phyloP scores from a whole-genome alignment of 352 stramenopile genomes.

The Globisporangium nodosum region DNA sequence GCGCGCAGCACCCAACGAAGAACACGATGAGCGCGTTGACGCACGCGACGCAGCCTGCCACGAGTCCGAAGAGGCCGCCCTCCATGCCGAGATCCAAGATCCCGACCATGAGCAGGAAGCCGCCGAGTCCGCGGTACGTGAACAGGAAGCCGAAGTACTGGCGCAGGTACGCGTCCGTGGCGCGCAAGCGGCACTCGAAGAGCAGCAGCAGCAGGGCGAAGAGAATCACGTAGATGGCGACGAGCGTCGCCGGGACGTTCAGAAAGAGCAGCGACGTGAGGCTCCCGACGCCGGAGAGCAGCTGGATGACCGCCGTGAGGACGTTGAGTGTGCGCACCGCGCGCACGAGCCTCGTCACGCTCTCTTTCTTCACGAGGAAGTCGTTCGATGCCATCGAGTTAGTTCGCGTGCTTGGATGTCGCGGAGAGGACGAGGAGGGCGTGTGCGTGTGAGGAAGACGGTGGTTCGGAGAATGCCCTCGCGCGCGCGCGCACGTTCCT shows the following conservation, averaged over 20 bases:
- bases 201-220: conserved; percentile 43
- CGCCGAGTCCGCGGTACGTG: conserved; percentile 43
- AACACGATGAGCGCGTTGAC: conserved; percentile 38
- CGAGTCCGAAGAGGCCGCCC: conserved; percentile 25
- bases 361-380: conserved; percentile 15
- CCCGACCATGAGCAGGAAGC: conserved; percentile 50
- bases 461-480: too few relatives aligned
- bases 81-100: conserved; percentile 57
- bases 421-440: neutral
- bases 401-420: neutral
- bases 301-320: conserved; percentile 31
- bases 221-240: conserved; percentile 44
- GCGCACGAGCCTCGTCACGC: conserved; percentile 21
- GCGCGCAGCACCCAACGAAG: conserved; percentile 23
- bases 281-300: conserved; percentile 34
- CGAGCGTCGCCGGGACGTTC: conserved; percentile 31
- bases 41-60: conserved; percentile 30
- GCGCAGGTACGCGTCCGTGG: conserved; percentile 38
- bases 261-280: conserved; percentile 34
- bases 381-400: conserved; percentile 1
- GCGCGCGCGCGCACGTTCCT: too few relatives aligned
- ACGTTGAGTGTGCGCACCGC: conserved; percentile 35
- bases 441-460: too few relatives aligned
- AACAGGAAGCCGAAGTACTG: conserved; percentile 62
- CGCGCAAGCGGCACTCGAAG: conserved; percentile 44